These are phyloP conservation scores for Fusarium dlaminii DNA, from an alignment of 2,329 filamentous ascomycete species.

Conservation along the genomic window DNA sequence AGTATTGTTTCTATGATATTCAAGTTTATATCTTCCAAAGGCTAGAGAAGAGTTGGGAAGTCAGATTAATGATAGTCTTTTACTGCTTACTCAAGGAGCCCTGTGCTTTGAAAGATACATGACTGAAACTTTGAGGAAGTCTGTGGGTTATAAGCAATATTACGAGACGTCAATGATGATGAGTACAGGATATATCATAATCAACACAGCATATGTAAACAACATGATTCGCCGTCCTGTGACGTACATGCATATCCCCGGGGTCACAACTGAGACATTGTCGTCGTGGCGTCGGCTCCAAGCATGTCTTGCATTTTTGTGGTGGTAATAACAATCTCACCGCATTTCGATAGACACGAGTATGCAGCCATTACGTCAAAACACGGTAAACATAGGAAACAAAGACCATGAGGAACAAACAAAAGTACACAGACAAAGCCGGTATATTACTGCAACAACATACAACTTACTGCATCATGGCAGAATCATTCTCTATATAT, in stretches of 20 bases:
- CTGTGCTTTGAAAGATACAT: background rate
- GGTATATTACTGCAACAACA: constrained; percentile 7
- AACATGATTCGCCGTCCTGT: background rate
- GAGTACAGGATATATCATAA: background rate
- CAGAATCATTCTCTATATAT: constrained; percentile 44
- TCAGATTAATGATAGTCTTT: background rate
- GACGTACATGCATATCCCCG: background rate
- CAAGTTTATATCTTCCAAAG: background rate
- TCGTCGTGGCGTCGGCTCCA: constrained; percentile 7
- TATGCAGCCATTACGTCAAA: background rate
- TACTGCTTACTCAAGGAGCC: background rate
- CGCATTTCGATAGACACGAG: background rate
- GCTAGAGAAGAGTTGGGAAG: accelerated
- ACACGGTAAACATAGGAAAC: background rate
- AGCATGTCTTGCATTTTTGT: constrained; percentile 10
- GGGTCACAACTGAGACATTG: background rate
- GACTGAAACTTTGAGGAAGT: no score
- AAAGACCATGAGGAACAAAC: background rate
- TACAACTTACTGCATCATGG: constrained; percentile 25
- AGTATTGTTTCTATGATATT: background rate
- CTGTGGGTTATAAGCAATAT: background rate
- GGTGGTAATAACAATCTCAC: constrained; percentile 1
- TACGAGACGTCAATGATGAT: no score
- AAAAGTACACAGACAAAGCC: background rate
- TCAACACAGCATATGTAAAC: background rate